Conservation (phyloP, 495 filamentous ascomycete genomes). For the Staphylotrichum tortipilum region DNA sequence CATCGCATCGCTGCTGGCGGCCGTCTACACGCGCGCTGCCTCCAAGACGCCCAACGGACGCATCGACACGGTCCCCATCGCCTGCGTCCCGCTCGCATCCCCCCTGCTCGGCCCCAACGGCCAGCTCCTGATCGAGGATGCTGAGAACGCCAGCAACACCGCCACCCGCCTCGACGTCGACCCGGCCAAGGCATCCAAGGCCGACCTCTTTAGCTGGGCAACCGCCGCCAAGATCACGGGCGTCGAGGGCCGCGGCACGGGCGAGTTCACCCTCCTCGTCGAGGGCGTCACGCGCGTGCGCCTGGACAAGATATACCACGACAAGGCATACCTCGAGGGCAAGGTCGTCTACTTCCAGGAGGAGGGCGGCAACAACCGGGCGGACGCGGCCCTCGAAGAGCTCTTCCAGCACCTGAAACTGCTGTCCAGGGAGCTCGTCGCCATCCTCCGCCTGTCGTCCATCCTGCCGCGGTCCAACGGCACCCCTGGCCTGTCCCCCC, state of each 20-base stretch:
- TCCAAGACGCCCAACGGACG: conserved; percentile 53
- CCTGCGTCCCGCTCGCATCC: conserved; percentile 72
- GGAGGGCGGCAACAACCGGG: conserved; percentile 45
- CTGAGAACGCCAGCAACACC: conserved; percentile 31
- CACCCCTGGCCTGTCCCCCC: conserved; percentile 59
- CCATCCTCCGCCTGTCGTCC: conserved; percentile 67
- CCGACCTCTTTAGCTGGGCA: conserved; percentile 68
- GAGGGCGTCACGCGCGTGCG: conserved; percentile 74
- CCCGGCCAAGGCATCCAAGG: conserved; percentile 48
- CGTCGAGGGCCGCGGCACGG: conserved; percentile 68
- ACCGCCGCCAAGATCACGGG: conserved; percentile 75
- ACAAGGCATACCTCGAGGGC: conserved; percentile 79
- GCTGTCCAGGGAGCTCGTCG: conserved; percentile 72
- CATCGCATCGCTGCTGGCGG: conserved; percentile 70
- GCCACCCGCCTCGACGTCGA: conserved; percentile 31
- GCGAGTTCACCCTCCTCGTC: conserved; percentile 73
- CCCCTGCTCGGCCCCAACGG: conserved; percentile 59
- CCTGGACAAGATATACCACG: conserved; percentile 63
- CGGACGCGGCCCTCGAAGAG: conserved; percentile 51
- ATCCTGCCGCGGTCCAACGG: conserved; percentile 54
- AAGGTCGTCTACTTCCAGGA: conserved; percentile 54
- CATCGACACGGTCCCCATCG: conserved; percentile 59
- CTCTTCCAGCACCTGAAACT: conserved; percentile 74
- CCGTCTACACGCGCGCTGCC: conserved; percentile 59
- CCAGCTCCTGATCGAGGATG: conserved; percentile 56